phyloP scores from a whole-genome alignment of 257 asterid genomes.

The Solanum rostratum region DNA sequence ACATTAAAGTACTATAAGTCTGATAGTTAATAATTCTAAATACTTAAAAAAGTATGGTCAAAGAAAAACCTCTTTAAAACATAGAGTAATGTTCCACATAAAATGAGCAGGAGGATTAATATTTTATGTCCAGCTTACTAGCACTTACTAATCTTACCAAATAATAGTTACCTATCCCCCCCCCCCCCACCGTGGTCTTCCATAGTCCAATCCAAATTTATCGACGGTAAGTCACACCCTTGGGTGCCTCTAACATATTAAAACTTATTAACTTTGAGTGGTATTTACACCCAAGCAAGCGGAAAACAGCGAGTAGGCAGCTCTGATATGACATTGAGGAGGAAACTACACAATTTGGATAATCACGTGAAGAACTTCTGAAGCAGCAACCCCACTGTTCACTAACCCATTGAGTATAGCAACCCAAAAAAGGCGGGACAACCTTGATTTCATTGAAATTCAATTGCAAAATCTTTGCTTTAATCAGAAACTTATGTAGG shows the following conservation, averaged over 20 bases:
- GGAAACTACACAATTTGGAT: not conserved
- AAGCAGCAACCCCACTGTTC: not conserved
- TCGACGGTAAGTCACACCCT: not conserved
- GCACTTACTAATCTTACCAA: not conserved
- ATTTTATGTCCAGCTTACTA: not conserved
- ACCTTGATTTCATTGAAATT: not conserved
- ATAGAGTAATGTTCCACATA: not conserved
- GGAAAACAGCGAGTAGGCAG: not conserved
- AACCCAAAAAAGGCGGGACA: not conserved
- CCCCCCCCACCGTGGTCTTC: not conserved
- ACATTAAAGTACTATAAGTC: not conserved
- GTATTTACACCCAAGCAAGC: not conserved
- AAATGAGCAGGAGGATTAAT: not conserved
- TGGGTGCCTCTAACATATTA: not conserved
- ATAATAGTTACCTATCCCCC: not conserved
- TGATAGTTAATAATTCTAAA: not conserved
- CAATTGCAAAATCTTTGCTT: not conserved
- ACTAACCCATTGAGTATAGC: not conserved
- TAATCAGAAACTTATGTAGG: not conserved
- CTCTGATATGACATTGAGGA: not conserved
- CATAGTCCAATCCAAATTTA: not conserved
- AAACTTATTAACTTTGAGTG: not conserved
- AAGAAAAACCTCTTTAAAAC: not conserved
- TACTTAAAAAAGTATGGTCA: not conserved
- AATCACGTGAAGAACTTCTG: not conserved